A percentile compares a stretch with the other conserved stretches of the same genome.
Conservation (phyloP, 2,329 filamentous ascomycete genomes). For the Cercospora canescens region DNA sequence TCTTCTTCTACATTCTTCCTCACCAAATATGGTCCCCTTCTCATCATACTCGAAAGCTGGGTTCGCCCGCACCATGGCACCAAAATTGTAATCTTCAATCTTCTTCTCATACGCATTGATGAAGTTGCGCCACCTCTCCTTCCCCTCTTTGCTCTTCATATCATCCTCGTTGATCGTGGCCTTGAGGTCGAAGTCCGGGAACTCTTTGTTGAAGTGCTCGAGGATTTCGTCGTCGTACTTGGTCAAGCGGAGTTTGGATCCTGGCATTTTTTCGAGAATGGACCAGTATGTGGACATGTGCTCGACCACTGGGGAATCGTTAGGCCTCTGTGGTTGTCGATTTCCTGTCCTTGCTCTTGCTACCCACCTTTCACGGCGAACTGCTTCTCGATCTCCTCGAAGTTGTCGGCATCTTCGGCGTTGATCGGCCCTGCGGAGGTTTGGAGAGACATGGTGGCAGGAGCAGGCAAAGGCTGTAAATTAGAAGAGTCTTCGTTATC, state of each 20-base stretch:
- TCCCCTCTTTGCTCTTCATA: conserved; percentile 97
- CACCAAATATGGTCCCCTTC: conserved; percentile 89
- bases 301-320: conserved; percentile 65
- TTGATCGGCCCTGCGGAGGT: conserved; percentile 33
- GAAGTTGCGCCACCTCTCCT: conserved; percentile 93
- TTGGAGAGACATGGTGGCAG: conserved; percentile 8
- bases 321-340: background rate
- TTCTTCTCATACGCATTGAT: conserved; percentile 92
- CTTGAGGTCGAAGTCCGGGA: conserved; percentile 88
- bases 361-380: conserved; percentile 87
- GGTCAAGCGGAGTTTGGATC: conserved; percentile 85
- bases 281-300: conserved; percentile 98
- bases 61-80: conserved; percentile 81
- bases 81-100: conserved; percentile 97
- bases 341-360: background rate
- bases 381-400: conserved; percentile 85
- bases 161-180: conserved; percentile 81
- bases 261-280: conserved; percentile 86
- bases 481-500: background rate
- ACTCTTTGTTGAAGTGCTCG: conserved; percentile 81
- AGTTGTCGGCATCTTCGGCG: conserved; percentile 65
- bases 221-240: conserved; percentile 95
- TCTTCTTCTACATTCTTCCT: conserved; percentile 26
- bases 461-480: background rate
- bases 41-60: conserved; percentile 82